phyloP scores from a whole-genome alignment of 257 asterid genomes.

The Scutellaria minor region DNA sequence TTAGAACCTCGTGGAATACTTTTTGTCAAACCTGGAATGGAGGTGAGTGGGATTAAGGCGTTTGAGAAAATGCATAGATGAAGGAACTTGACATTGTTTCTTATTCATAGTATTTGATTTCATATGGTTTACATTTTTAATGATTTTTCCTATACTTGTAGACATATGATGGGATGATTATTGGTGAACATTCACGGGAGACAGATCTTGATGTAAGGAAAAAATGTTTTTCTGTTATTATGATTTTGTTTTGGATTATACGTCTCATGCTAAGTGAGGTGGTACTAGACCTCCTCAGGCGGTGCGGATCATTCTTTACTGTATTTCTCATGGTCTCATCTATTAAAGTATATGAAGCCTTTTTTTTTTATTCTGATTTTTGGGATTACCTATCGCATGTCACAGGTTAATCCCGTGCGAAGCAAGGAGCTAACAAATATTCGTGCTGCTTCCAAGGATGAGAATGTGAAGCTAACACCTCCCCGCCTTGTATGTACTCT shows the following conservation, averaged over 20 bases:
- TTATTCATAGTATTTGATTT: slow-evolving; percentile 17
- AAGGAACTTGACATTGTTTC: slow-evolving; percentile 24
- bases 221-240: slow-evolving; percentile 6
- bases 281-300: too few species aligned
- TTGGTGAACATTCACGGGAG: slow-evolving; percentile 98
- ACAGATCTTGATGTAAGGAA: slow-evolving; percentile 92
- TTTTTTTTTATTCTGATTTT: not conserved
- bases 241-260: not conserved
- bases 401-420: slow-evolving; percentile 90
- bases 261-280: too few species aligned
- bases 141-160: slow-evolving; percentile 43
- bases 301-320: too few species aligned
- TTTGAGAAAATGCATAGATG: slow-evolving; percentile 12
- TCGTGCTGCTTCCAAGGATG: slow-evolving; percentile 91
- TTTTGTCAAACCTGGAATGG: slow-evolving; percentile 91
- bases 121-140: slow-evolving; percentile 8
- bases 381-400: slow-evolving; percentile 36
- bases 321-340: too few species aligned
- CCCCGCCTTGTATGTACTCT: slow-evolving; percentile 83
- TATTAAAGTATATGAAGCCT: not conserved
- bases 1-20: slow-evolving; percentile 94
- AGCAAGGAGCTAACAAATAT: slow-evolving; percentile 80
- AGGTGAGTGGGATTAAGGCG: slow-evolving; percentile 46
- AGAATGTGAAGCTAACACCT: slow-evolving; percentile 90
- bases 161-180: slow-evolving; percentile 99